phyloP scores from a whole-genome alignment of 441 rosid species.

The Populus hybrid region DNA sequence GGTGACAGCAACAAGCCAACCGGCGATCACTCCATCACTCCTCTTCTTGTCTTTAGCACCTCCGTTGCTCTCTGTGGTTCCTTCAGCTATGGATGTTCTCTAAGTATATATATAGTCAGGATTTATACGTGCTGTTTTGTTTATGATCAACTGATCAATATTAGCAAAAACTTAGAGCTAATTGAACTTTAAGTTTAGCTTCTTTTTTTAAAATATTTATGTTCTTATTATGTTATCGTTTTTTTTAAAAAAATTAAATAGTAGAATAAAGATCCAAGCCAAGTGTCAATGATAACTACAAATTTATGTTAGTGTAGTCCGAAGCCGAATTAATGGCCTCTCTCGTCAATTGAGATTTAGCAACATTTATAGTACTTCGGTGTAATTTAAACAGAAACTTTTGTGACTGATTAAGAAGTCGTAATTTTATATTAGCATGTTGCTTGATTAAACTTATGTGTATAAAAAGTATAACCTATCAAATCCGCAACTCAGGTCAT shows the following conservation, averaged over 20 bases:
- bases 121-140: too few species aligned
- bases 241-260: too few species aligned
- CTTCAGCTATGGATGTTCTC: conserved; percentile 41
- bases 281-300: too few species aligned
- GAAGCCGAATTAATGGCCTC: background rate
- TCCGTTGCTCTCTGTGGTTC: conserved; percentile 38
- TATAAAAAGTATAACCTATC: too few species aligned
- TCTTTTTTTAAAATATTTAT: too few species aligned
- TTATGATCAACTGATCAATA: too few species aligned
- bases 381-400: too few species aligned
- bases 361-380: too few species aligned
- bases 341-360: background rate
- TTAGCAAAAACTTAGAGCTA: too few species aligned
- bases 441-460: background rate
- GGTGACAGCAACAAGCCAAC: background rate
- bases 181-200: too few species aligned
- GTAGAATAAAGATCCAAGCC: background rate
- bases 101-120: background rate
- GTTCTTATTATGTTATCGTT: background rate
- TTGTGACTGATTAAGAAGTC: too few species aligned
- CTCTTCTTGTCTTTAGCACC: conserved; percentile 19
- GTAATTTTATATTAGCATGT: background rate
- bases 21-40: conserved; percentile 4
- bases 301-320: background rate
- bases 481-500: too few species aligned